Percentiles rank a stretch among this genome's conserved stretches.
These are phyloP conservation scores for Podospora pseudoanserina DNA, from an alignment of 495 filamentous ascomycete species.

Conservation along the genomic window DNA sequence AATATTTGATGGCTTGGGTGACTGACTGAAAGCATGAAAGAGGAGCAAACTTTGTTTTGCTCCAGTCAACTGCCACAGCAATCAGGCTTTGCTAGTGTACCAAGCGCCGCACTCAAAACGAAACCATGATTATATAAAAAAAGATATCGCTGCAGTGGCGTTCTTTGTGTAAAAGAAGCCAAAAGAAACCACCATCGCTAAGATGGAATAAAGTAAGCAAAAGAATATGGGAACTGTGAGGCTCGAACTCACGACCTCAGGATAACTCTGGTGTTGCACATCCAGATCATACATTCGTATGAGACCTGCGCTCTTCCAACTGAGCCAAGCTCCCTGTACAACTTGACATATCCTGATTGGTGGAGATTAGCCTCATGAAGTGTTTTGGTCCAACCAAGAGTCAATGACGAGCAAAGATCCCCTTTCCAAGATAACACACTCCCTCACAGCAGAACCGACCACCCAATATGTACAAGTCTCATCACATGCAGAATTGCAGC, in stretches of 20 bases:
- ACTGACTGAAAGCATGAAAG: too few relatives aligned
- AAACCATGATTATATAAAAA: neutral
- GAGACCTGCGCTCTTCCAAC: constrained; percentile 28
- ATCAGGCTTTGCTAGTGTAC: neutral
- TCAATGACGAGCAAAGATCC: too few relatives aligned
- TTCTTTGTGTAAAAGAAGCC: neutral
- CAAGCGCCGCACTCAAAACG: neutral
- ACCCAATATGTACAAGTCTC: neutral
- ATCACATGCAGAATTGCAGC: neutral
- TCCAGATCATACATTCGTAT: constrained; percentile 21
- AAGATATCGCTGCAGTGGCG: neutral
- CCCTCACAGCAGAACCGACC: too few relatives aligned
- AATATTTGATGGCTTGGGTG: too few relatives aligned
- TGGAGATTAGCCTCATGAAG: neutral
- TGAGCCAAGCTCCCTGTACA: constrained; percentile 23
- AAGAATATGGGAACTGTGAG: constrained; percentile 27
- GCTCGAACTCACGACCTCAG: constrained; percentile 30
- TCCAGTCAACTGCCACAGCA: neutral
- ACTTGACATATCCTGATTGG: constrained; percentile 1
- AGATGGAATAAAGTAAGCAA: neutral
- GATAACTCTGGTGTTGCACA: constrained; percentile 13
- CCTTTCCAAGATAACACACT: too few relatives aligned
- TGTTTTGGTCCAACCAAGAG: too few relatives aligned
- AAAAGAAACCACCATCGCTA: neutral
- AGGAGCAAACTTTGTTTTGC: neutral